A percentile compares a stretch with the other conserved stretches of the same genome.
phyloP scores from a whole-genome alignment of 2,329 filamentous ascomycete species.

The Anisogramma anomala region DNA sequence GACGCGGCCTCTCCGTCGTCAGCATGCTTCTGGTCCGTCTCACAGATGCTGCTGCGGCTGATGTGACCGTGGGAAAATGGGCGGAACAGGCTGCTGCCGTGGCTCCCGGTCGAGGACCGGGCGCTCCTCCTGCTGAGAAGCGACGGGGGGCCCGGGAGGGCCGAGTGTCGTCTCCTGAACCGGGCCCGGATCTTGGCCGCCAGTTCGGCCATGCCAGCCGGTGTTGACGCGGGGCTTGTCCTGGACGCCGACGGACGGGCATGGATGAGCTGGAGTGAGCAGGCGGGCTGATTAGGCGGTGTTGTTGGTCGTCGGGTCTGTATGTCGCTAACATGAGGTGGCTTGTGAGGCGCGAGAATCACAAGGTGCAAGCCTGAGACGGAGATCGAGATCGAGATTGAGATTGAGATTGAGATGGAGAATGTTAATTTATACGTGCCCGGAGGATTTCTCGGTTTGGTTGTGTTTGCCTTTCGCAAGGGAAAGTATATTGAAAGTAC shows the following conservation, averaged over 20 bases:
- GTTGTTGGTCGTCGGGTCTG: neutral
- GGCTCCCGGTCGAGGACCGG: slow-evolving; percentile 18
- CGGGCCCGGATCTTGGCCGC: slow-evolving; percentile 36
- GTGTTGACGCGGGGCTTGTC: neutral
- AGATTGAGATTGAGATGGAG: too few species aligned
- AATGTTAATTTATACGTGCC: too few species aligned
- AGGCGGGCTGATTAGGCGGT: neutral
- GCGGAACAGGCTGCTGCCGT: slow-evolving; percentile 20
- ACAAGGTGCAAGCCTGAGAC: too few species aligned
- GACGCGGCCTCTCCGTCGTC: slow-evolving; percentile 2
- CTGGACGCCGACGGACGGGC: neutral
- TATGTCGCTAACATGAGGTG: neutral
- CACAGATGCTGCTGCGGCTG: slow-evolving; percentile 6
- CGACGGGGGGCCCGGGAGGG: slow-evolving; percentile 23
- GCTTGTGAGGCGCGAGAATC: neutral
- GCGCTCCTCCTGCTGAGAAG: slow-evolving; percentile 23
- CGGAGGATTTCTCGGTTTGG: too few species aligned
- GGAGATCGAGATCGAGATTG: too few species aligned
- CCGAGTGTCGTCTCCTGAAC: slow-evolving; percentile 33
- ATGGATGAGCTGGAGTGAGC: neutral
- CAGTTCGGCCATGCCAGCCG: slow-evolving; percentile 31
- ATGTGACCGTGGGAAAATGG: slow-evolving; percentile 7
- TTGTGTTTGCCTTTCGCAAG: too few species aligned
- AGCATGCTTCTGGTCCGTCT: slow-evolving; percentile 2
- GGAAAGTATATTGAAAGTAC: too few species aligned